Percentiles rank a stretch among this genome's conserved stretches.
phyloP scores from a whole-genome alignment of 768 basidiomycete genomes.

The Phlegmacium glaucopus region DNA sequence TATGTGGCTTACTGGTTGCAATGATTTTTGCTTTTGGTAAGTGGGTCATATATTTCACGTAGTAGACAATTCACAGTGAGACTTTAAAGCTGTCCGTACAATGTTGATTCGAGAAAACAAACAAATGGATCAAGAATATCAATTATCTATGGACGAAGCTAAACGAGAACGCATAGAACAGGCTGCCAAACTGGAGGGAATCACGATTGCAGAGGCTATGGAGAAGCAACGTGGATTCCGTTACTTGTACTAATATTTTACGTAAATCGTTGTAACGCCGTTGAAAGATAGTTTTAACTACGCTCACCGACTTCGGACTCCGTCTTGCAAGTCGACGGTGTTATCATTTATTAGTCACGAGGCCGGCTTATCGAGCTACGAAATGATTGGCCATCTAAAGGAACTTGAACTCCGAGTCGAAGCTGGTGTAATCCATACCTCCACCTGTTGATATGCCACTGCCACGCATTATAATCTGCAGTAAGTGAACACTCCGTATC shows the following conservation, averaged over 20 bases:
- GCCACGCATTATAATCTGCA: constrained; percentile 37
- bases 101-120: background rate
- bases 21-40: background rate
- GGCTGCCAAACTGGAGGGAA: constrained; percentile 55
- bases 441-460: constrained; percentile 17
- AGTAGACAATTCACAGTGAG: no score
- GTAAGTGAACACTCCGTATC: constrained; percentile 17
- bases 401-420: no score
- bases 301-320: no score
- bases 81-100: background rate
- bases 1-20: background rate
- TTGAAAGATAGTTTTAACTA: no score
- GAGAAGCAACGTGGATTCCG: constrained; percentile 54
- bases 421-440: background rate
- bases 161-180: constrained; percentile 50
- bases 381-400: background rate
- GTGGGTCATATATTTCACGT: no score
- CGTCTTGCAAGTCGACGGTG: no score
- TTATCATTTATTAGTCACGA: no score
- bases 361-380: no score
- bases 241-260: constrained; percentile 31
- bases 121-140: constrained; percentile 33
- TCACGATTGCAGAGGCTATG: constrained; percentile 58
- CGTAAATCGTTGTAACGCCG: no score
- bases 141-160: constrained; percentile 38